Evolutionary conservation across 768 basidiomycete species (phyloP).

Genomic region (Suillus placidus): DNA sequence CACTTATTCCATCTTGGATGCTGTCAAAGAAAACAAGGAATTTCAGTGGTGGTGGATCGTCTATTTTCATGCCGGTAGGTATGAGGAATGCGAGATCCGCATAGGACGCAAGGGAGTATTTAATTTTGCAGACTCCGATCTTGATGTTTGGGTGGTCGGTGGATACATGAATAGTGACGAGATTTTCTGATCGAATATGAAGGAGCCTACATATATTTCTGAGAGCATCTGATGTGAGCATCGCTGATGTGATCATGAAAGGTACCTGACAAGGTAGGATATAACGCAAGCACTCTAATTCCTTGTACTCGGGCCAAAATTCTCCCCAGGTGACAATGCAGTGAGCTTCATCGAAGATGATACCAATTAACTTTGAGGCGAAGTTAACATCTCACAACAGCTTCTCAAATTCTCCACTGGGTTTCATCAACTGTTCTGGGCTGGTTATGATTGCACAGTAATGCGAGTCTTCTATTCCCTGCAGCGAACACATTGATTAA

Average conservation of each 20-base stretch:
- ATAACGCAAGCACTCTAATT: slow-evolving; percentile 13
- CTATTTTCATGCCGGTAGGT: slow-evolving; percentile 11
- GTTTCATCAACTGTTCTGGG: slow-evolving; percentile 18
- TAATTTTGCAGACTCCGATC: slow-evolving; percentile 19
- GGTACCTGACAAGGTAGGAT: slow-evolving; percentile 16
- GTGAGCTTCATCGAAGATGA: slow-evolving; percentile 29
- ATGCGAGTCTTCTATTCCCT: slow-evolving; percentile 12
- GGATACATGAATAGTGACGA: background rate
- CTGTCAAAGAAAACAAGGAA: slow-evolving; percentile 33
- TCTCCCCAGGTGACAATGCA: slow-evolving; percentile 6
- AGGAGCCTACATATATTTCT: slow-evolving; percentile 8
- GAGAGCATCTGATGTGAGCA: slow-evolving; percentile 15
- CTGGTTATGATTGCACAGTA: slow-evolving; percentile 14
- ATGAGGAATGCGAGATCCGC: slow-evolving; percentile 22
- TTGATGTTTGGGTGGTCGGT: slow-evolving; percentile 25
- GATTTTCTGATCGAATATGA: background rate
- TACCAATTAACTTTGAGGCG: slow-evolving; percentile 13
- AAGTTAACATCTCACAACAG: slow-evolving; percentile 15
- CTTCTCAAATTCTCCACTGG: slow-evolving; percentile 14
- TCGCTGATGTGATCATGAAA: slow-evolving; percentile 24
- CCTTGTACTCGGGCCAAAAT: slow-evolving; percentile 1
- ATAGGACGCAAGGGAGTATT: slow-evolving; percentile 17
- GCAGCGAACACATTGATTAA: background rate
- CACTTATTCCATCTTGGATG: slow-evolving; percentile 23
- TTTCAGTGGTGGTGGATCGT: slow-evolving; percentile 16